Evolutionary conservation across 306 rosid genomes (phyloP).

Genomic region (Canavalia gladiata): DNA sequence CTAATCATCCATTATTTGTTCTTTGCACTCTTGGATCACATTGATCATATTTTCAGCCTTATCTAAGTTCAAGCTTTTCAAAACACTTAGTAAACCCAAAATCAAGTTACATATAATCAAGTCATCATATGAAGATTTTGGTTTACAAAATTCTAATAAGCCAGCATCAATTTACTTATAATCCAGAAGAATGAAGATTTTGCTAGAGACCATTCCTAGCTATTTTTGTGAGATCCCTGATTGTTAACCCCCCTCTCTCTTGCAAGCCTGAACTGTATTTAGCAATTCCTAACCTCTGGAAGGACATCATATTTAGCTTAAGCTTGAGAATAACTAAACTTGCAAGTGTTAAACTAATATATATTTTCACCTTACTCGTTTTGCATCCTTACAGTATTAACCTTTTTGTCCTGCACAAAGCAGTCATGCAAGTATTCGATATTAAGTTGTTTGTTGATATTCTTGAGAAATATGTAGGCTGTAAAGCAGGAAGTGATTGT

Average conservation of each 20-base stretch:
- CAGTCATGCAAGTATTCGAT: background rate
- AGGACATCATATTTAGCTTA: background rate
- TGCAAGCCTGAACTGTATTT: background rate
- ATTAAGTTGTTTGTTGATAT: background rate
- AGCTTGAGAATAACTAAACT: background rate
- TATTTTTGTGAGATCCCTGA: background rate
- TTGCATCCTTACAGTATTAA: background rate
- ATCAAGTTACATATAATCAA: too few relatives aligned
- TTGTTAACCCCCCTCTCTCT: background rate
- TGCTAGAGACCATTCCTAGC: too few relatives aligned
- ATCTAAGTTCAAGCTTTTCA: background rate
- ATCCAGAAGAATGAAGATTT: background rate
- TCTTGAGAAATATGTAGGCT: constrained; percentile 57
- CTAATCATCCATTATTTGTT: too few relatives aligned
- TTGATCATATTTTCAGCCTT: background rate
- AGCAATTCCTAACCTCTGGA: background rate
- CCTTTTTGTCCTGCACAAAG: background rate
- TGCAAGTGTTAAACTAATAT: background rate
- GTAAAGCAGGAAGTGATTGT: constrained; percentile 75
- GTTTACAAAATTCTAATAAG: background rate
- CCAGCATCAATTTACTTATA: background rate
- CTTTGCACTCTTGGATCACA: too few relatives aligned
- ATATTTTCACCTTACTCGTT: background rate
- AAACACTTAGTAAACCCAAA: too few relatives aligned
- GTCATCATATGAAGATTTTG: background rate